phyloP scores from a whole-genome alignment of 2,329 filamentous ascomycete genomes.

The Gyromitra esculenta region DNA sequence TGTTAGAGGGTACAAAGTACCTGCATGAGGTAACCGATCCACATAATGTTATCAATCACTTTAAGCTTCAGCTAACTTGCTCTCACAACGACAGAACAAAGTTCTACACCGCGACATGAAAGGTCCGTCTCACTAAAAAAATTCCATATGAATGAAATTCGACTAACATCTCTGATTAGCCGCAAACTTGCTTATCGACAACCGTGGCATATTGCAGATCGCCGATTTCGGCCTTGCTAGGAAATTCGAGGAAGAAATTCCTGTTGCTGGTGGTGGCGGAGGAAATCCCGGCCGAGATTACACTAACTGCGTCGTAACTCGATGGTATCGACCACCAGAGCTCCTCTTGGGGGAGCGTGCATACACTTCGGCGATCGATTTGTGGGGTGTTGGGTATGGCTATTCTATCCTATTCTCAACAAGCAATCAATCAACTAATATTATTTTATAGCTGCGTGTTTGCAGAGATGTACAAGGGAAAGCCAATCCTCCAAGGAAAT shows the following conservation, averaged over 20 bases:
- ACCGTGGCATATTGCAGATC: conserved; percentile 91
- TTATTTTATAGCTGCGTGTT: conserved; percentile 79
- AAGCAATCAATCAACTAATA: conserved; percentile 35
- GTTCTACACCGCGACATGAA: conserved; percentile 99
- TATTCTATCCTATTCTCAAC: conserved; percentile 28
- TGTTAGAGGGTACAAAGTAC: conserved; percentile 88
- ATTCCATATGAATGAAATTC: conserved; percentile 19
- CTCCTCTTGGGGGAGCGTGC: conserved; percentile 84
- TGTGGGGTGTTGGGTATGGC: conserved; percentile 94
- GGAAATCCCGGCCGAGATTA: conserved; percentile 90
- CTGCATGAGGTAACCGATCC: conserved; percentile 73
- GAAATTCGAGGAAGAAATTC: conserved; percentile 87
- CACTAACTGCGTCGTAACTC: conserved; percentile 93
- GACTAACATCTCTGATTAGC: conserved; percentile 63
- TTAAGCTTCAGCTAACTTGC: conserved; percentile 37
- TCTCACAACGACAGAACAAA: conserved; percentile 64
- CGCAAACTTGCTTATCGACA: conserved; percentile 95
- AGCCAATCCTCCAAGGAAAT: conserved; percentile 89
- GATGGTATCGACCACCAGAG: conserved; percentile 97
- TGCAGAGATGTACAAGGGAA: conserved; percentile 94
- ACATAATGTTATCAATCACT: conserved; percentile 37
- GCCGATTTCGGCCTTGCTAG: conserved; percentile 95
- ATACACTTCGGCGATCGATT: conserved; percentile 97
- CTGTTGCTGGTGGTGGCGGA: conserved; percentile 78
- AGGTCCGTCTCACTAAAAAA: conserved; percentile 59